Conservation (phyloP, 108 stramenopile species). For the Skeletonema grethae region DNA sequence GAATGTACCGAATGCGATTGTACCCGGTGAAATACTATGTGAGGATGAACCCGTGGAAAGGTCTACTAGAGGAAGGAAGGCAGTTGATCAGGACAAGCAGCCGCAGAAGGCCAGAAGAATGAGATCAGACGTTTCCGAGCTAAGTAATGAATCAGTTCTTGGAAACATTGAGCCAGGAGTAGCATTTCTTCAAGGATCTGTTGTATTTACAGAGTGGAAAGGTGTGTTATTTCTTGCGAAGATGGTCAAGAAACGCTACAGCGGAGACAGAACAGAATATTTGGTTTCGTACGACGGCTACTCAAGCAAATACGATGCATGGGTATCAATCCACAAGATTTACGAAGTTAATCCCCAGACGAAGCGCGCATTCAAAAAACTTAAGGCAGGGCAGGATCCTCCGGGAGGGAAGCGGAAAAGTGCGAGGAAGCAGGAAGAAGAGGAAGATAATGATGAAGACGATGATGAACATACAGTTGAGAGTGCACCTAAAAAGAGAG, state of each 20-base stretch:
- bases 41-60: neutral
- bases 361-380: slow-evolving; percentile 43
- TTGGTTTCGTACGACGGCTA: slow-evolving; percentile 48
- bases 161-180: slow-evolving; percentile 43
- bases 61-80: slow-evolving; percentile 1
- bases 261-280: slow-evolving; percentile 46
- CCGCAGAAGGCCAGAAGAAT: slow-evolving; percentile 3
- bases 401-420: slow-evolving; percentile 17
- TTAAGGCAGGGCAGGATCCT: slow-evolving; percentile 14
- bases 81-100: neutral
- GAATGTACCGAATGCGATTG: neutral
- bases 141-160: slow-evolving; percentile 13
- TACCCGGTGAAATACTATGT: neutral
- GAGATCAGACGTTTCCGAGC: slow-evolving; percentile 37
- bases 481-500: slow-evolving; percentile 8
- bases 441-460: slow-evolving; percentile 16
- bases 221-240: slow-evolving; percentile 49
- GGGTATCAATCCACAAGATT: slow-evolving; percentile 50
- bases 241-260: slow-evolving; percentile 52
- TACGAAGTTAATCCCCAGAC: slow-evolving; percentile 54
- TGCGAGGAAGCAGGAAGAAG: slow-evolving; percentile 11
- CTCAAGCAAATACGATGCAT: slow-evolving; percentile 45
- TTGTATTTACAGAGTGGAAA: slow-evolving; percentile 47
- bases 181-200: slow-evolving; percentile 50
- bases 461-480: neutral